Percentiles rank a stretch among this genome's conserved stretches.
These are phyloP conservation scores for Larix sibirica DNA, from an alignment of 83 land plant species.

Conservation along the genomic window DNA sequence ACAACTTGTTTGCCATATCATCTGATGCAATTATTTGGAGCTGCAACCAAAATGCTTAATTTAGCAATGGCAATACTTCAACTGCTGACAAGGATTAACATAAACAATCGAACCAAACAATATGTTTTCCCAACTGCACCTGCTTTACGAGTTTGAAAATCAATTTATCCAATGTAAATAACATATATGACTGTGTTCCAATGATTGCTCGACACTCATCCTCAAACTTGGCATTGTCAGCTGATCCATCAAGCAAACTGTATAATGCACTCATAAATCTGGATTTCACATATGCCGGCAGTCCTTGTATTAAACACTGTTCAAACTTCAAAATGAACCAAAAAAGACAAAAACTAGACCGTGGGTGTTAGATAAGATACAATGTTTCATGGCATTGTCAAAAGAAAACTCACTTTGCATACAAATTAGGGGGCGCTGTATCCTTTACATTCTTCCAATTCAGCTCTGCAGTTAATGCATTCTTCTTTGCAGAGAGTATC, in stretches of 20 bases:
- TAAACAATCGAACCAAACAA: neutral
- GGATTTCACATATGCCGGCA: constrained; percentile 5
- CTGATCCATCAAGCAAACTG: constrained; percentile 83
- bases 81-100: neutral
- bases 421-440: constrained; percentile 48
- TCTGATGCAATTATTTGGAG: constrained; percentile 77
- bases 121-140: constrained; percentile 25
- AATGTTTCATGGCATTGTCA: neutral
- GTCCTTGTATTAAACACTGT: neutral
- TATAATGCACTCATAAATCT: constrained; percentile 78
- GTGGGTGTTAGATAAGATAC: neutral
- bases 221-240: constrained; percentile 90
- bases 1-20: constrained; percentile 81
- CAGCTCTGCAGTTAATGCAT: constrained; percentile 73
- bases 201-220: constrained; percentile 94
- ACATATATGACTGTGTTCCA: constrained; percentile 93
- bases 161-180: constrained; percentile 90
- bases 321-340: neutral
- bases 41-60: constrained; percentile 31
- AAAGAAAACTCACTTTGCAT: constrained; percentile 9
- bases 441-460: constrained; percentile 74
- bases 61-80: neutral
- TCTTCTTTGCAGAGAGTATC: constrained; percentile 75
- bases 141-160: constrained; percentile 91
- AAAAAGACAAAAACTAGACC: neutral